Evolutionary conservation across 805 yeast genomes (phyloP), one percentile per base, ranked within the genome.

Genomic region (Lipomyces spencermartinsiae): DNA sequence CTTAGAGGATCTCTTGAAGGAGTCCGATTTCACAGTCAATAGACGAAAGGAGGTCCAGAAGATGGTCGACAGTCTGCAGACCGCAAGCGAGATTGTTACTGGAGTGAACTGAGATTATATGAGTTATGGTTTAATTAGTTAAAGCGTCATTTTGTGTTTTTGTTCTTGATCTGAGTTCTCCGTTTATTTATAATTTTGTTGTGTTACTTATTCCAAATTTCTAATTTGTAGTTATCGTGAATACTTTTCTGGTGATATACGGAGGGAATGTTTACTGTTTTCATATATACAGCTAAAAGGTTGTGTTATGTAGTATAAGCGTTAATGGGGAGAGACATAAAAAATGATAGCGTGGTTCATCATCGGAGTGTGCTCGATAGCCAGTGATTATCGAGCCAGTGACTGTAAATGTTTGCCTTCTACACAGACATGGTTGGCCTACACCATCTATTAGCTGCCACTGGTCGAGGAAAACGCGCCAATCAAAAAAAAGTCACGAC

Each of bases 1-100:
- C 2, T 83, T 92, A 76, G 89, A 84, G 61, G 90, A 87, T 59
- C 83, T 95, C 77, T 92, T 94, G 53, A 91, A 90, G 80, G 99
- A 95, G 80, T 93, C 93, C 76, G 98, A 94, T 64, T 78, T 86
- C 63, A 95, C 98, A 0, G 93, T 92, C 69, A 97, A 93, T 79
- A 89, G 97, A 84, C 89, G 99, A 81, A 90, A 89, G 77, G 98
- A 95, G 80, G 93, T 98, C 79, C 82, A 88, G 78, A 91, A 91
- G 84, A 95, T 95, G 98, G 97, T 95, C 66, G 95, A 91, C 74
- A 94, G 94, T 62, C 85, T 95, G 80, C 86, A 83, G 76, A 89
- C 92, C 79, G 99, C 98, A 34, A 87, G 92, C 74, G 96, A 90
- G 78, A 93, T 95, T 78, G 98, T 95, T 37, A 82, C 90, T 43